Evolutionary conservation across 2,329 filamentous ascomycete species (phyloP).

Genomic region (Teratosphaeria zuluensis): DNA sequence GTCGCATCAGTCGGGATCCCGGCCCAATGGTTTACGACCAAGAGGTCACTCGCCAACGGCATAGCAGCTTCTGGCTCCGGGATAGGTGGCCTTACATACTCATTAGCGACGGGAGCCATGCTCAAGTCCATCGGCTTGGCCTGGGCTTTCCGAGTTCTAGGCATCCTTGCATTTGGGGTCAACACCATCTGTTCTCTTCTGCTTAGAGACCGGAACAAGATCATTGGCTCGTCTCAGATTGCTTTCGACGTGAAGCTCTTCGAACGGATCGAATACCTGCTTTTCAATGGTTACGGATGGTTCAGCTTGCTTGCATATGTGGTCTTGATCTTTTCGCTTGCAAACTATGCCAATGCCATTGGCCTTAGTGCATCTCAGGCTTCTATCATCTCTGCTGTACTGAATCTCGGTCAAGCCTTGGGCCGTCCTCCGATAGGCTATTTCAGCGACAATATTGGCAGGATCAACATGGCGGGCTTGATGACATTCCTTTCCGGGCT

Average conservation of each 20-base stretch:
- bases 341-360: slow-evolving; percentile 61
- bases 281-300: slow-evolving; percentile 58
- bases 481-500: slow-evolving; percentile 57
- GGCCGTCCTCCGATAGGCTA: slow-evolving; percentile 55
- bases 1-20: slow-evolving; percentile 58
- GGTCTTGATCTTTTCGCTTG: slow-evolving; percentile 65
- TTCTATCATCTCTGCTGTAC: slow-evolving; percentile 58
- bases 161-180: slow-evolving; percentile 53
- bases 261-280: slow-evolving; percentile 50
- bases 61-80: slow-evolving; percentile 61
- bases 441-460: slow-evolving; percentile 58
- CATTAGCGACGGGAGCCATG: slow-evolving; percentile 58
- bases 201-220: slow-evolving; percentile 61
- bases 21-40: slow-evolving; percentile 64
- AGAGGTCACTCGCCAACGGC: slow-evolving; percentile 60
- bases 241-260: slow-evolving; percentile 59
- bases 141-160: slow-evolving; percentile 59
- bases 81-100: slow-evolving; percentile 63
- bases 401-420: slow-evolving; percentile 1
- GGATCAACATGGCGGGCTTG: slow-evolving; percentile 61
- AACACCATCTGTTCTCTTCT: slow-evolving; percentile 56
- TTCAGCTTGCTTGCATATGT: slow-evolving; percentile 66
- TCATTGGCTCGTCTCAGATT: slow-evolving; percentile 55
- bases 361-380: slow-evolving; percentile 59
- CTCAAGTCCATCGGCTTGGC: slow-evolving; percentile 53